A percentile compares a stretch with the other conserved stretches of the same genome.
Evolutionary conservation across 2,329 filamentous ascomycete species (phyloP).

Genomic region (Pseudogymnoascus sp.): DNA sequence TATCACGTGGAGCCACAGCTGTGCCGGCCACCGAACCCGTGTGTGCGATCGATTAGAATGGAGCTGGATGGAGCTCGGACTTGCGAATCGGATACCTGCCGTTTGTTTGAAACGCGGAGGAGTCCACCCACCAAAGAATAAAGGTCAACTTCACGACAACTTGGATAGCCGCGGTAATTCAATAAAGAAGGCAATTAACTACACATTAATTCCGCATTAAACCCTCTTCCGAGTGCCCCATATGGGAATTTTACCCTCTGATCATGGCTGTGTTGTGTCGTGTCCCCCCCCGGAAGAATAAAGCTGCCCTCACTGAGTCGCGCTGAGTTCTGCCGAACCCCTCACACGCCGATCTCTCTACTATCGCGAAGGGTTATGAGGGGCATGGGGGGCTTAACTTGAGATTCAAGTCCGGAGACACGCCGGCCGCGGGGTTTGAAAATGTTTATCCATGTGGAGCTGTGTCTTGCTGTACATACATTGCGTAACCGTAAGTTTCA

Average conservation of each 20-base stretch:
- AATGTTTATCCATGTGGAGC: conserved; percentile 6
- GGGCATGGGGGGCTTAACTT: not conserved
- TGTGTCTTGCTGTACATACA: not conserved
- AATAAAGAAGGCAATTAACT: not conserved
- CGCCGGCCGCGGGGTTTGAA: not conserved
- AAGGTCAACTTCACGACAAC: not conserved
- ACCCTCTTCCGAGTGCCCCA: not conserved
- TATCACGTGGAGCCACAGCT: not conserved
- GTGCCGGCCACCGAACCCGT: too few relatives aligned
- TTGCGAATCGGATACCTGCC: conserved; percentile 1
- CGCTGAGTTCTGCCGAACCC: conserved; percentile 3
- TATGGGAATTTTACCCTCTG: not conserved
- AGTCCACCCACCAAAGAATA: not conserved
- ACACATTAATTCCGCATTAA: conserved; percentile 5
- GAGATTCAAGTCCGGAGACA: not conserved
- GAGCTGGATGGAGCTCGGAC: not conserved
- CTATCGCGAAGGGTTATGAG: not conserved
- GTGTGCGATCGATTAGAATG: not conserved
- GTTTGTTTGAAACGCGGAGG: not conserved
- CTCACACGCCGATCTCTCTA: not conserved
- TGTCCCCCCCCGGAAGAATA: not conserved
- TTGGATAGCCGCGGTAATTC: conserved; percentile 4
- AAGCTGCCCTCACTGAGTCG: not conserved
- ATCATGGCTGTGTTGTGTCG: not conserved
- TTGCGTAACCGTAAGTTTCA: not conserved